phyloP scores from a whole-genome alignment of 2,329 filamentous ascomycete genomes.

The Trichoderma breve region DNA sequence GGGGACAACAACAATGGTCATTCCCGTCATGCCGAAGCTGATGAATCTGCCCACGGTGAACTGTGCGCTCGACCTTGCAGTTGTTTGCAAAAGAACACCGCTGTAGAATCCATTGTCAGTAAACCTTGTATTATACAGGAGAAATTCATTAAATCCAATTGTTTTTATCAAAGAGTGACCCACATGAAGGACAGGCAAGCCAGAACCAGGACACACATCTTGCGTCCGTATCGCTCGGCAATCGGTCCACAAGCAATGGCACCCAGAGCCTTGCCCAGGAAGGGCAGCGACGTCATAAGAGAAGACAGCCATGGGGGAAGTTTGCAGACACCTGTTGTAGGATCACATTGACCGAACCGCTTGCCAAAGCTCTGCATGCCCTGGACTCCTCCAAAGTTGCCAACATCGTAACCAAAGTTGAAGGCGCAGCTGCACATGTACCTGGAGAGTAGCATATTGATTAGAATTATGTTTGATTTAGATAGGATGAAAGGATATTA shows the following conservation, averaged over 20 bases:
- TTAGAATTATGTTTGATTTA: not conserved
- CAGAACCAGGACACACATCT: constrained; percentile 16
- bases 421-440: constrained; percentile 30
- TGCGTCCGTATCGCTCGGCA: constrained; percentile 20
- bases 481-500: not conserved
- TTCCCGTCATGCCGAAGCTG: constrained; percentile 33
- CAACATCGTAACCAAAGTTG: constrained; percentile 31
- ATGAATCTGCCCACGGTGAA: constrained; percentile 34
- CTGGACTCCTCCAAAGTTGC: constrained; percentile 30
- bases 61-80: constrained; percentile 30
- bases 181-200: constrained; percentile 19
- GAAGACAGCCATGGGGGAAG: constrained; percentile 27
- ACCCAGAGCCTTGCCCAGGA: constrained; percentile 27
- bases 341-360: constrained; percentile 27
- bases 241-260: constrained; percentile 17
- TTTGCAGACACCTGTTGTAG: constrained; percentile 17
- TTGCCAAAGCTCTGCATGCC: constrained; percentile 28
- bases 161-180: constrained; percentile 1
- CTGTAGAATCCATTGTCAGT: constrained; percentile 20
- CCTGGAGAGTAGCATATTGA: constrained; percentile 2
- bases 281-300: constrained; percentile 29
- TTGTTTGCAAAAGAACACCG: constrained; percentile 32
- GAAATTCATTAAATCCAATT: not conserved
- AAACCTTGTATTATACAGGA: not conserved
- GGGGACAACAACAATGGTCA: constrained; percentile 33